Evolutionary conservation across 345 rosid genomes (phyloP).

Genomic region (Brassica rapa): DNA sequence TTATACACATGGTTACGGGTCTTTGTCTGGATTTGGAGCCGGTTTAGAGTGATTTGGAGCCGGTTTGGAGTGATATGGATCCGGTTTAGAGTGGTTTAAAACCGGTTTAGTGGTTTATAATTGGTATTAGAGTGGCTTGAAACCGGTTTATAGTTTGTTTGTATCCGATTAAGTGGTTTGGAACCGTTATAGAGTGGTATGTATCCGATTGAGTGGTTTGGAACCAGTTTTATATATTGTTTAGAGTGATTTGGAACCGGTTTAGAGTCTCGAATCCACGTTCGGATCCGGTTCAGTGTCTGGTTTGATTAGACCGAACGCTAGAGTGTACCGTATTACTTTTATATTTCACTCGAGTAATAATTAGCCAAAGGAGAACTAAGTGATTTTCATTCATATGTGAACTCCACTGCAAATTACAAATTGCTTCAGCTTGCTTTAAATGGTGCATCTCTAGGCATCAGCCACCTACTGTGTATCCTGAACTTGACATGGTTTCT

Average conservation of each 20-base stretch:
- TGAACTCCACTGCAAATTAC: not conserved
- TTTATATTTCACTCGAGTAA: not conserved
- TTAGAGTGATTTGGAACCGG: not conserved
- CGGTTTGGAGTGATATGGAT: not conserved
- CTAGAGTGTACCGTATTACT: not conserved
- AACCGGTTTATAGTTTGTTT: too few relatives aligned
- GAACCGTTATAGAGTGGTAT: too few relatives aligned
- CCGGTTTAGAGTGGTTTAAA: not conserved
- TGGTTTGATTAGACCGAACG: conserved; percentile 4
- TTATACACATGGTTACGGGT: conserved; percentile 19
- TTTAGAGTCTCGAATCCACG: not conserved
- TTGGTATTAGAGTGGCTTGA: too few relatives aligned
- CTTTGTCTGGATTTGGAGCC: not conserved
- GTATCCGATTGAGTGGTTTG: too few relatives aligned
- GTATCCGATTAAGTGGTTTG: not conserved
- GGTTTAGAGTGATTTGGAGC: not conserved
- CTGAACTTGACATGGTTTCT: not conserved
- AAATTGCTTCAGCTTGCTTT: not conserved
- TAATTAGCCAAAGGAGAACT: not conserved
- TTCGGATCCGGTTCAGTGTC: not conserved
- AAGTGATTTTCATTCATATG: not conserved
- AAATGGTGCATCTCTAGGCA: too few relatives aligned
- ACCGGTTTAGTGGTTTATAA: too few relatives aligned
- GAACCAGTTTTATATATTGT: too few relatives aligned
- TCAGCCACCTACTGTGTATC: not conserved